Evolutionary conservation across 371 early-diverging fungal species (phyloP), one percentile per base, ranked within the genome.

Genomic region (Lichtheimia ornata): DNA sequence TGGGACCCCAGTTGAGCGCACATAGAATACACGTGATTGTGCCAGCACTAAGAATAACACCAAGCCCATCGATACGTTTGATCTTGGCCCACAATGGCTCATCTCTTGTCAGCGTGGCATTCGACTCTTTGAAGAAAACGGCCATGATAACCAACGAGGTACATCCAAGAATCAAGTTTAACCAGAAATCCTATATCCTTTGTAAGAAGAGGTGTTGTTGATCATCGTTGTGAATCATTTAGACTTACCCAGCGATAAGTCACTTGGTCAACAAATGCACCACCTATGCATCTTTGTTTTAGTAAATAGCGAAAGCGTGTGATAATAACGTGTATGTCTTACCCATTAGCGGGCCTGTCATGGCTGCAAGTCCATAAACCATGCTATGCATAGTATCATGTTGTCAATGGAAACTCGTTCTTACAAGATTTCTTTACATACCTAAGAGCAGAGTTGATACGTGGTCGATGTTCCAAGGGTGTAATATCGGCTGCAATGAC

Each of bases 401-500:
- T 22, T 22, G 44, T 44, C 44, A 44, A 44, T 13, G 13, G 44
- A 44, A 73, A 35, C 22, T 22, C 22, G 1, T 22, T 22, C 22
- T 22, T 22, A 22, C 22, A 22, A 22, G 22, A 22, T 22, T 22
- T 1, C 22, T 22, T 22, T 22, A 22, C 22, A 22, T 22, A 22
- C 22, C 22, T 22, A 22, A 86, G 70, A 27, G 83, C 68, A 4
- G 84, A 75, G 58, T 86, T 79, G 58, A 86, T 87, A n/a, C 83
- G 79, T 43, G 85, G 87, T 0, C 92, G 81, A 27, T 92, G 84
- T 7, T 79, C 66, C n/a, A 91, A 30, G n/a, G 89, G 73, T 0
- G 71, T 57, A 27, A 94, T 72, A 56, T 95, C 96, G 3, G 92
- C 82, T 41, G 94, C 85, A 60, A 93, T 85, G 57, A 94, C 88